phyloP scores from a whole-genome alignment of 768 basidiomycete genomes.

The Leccinum longicurvipes region DNA sequence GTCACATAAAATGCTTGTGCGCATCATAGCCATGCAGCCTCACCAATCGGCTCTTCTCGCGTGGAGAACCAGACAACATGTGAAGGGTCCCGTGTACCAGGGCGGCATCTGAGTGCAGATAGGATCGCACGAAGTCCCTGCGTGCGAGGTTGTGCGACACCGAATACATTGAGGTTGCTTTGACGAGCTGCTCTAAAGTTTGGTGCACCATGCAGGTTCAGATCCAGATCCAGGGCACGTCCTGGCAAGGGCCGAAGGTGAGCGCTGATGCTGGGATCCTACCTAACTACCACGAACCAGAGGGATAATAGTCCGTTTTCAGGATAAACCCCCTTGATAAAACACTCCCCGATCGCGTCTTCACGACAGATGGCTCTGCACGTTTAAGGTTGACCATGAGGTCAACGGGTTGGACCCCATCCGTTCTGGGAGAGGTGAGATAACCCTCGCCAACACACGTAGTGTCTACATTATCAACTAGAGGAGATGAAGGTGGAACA shows the following conservation, averaged over 20 bases:
- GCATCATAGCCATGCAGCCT: conserved; percentile 23
- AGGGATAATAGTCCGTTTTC: conserved; percentile 89
- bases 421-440: conserved; percentile 2
- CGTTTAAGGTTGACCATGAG: conserved; percentile 60
- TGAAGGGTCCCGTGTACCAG: conserved; percentile 57
- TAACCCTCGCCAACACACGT: conserved; percentile 2
- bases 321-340: conserved; percentile 87
- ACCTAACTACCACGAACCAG: conserved; percentile 42
- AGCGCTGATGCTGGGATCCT: neutral
- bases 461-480: conserved; percentile 2
- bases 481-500: conserved; percentile 1
- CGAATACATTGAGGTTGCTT: conserved; percentile 85
- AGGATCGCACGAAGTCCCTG: conserved; percentile 89
- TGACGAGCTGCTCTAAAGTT: conserved; percentile 87
- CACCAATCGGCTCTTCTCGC: conserved; percentile 91
- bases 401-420: conserved; percentile 43
- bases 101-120: conserved; percentile 75
- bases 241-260: conserved; percentile 41
- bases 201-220: conserved; percentile 91
- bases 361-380: conserved; percentile 72
- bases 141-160: conserved; percentile 91
- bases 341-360: conserved; percentile 80
- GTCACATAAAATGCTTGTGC: neutral
- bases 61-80: conserved; percentile 96
- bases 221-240: conserved; percentile 84